phyloP scores from a whole-genome alignment of 257 asterid species.

The Nicotiana sylvestris region DNA sequence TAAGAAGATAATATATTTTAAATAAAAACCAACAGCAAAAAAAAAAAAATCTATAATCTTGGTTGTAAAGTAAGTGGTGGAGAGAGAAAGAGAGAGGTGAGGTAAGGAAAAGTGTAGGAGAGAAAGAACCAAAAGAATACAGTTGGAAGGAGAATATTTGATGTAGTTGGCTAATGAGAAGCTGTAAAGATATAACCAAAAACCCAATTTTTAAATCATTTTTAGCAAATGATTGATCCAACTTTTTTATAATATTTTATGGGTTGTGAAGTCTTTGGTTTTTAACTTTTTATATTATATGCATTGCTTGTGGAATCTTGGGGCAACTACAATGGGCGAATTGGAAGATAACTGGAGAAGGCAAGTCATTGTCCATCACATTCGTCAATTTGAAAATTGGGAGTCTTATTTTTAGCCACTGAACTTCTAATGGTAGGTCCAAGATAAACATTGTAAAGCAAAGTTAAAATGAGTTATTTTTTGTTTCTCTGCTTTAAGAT shows the following conservation, averaged over 20 bases:
- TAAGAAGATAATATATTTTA: neutral
- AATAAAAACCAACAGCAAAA: neutral
- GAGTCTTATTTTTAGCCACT: neutral
- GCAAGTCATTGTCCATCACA: neutral
- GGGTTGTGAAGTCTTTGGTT: neutral
- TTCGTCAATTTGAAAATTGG: neutral
- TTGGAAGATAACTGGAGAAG: constrained; percentile 8
- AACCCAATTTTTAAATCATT: neutral
- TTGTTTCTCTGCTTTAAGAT: too few species aligned
- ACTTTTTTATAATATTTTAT: neutral
- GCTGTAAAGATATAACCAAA: constrained; percentile 6
- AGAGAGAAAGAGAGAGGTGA: neutral
- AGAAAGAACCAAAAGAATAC: neutral
- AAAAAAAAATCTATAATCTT: neutral
- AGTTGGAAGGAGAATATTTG: constrained; percentile 6
- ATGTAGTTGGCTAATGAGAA: neutral
- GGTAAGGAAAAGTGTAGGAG: neutral
- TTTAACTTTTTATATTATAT: neutral
- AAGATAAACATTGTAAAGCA: too few species aligned
- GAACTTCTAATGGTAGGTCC: neutral
- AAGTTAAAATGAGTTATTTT: too few species aligned
- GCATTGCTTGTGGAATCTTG: neutral
- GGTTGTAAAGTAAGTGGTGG: neutral
- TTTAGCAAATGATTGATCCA: constrained; percentile 2
- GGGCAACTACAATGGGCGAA: neutral